phyloP scores from a whole-genome alignment of 192 early-diverging fungal genomes.

The Cladochytrium replicatum region DNA sequence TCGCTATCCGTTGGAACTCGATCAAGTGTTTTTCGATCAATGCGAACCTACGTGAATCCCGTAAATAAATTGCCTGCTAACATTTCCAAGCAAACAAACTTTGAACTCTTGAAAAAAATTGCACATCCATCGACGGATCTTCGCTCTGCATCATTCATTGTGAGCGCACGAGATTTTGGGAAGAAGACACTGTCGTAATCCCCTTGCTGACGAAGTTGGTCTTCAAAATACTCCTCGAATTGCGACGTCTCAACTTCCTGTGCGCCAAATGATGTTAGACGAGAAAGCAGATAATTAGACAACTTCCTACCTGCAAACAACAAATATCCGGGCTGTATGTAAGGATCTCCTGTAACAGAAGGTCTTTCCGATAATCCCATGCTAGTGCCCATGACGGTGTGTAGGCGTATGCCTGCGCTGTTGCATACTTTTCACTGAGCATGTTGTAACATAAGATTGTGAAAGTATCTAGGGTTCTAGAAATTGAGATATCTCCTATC shows the following conservation, averaged over 20 bases:
- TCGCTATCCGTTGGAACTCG: slow-evolving; percentile 90
- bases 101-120: slow-evolving; percentile 78
- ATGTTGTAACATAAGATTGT: slow-evolving; percentile 91
- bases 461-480: slow-evolving; percentile 82
- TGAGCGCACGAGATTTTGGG: slow-evolving; percentile 89
- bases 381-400: slow-evolving; percentile 87
- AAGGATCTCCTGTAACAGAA: slow-evolving; percentile 73
- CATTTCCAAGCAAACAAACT: slow-evolving; percentile 37
- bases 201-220: slow-evolving; percentile 52
- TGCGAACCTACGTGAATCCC: slow-evolving; percentile 59
- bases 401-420: slow-evolving; percentile 80
- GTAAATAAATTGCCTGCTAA: slow-evolving; percentile 3
- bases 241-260: slow-evolving; percentile 83
- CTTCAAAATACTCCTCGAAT: slow-evolving; percentile 80
- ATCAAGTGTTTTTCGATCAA: slow-evolving; percentile 76
- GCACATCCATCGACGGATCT: slow-evolving; percentile 90
- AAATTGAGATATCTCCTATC: too few species aligned
- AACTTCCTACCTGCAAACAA: slow-evolving; percentile 66
- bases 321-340: slow-evolving; percentile 83
- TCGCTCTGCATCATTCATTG: slow-evolving; percentile 85
- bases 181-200: slow-evolving; percentile 89
- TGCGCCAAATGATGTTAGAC: too few species aligned
- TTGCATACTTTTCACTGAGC: slow-evolving; percentile 81
- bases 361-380: slow-evolving; percentile 90
- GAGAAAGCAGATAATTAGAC: too few species aligned